Conservation (phyloP, 352 stramenopile species). For the Pythium folliculosum region DNA sequence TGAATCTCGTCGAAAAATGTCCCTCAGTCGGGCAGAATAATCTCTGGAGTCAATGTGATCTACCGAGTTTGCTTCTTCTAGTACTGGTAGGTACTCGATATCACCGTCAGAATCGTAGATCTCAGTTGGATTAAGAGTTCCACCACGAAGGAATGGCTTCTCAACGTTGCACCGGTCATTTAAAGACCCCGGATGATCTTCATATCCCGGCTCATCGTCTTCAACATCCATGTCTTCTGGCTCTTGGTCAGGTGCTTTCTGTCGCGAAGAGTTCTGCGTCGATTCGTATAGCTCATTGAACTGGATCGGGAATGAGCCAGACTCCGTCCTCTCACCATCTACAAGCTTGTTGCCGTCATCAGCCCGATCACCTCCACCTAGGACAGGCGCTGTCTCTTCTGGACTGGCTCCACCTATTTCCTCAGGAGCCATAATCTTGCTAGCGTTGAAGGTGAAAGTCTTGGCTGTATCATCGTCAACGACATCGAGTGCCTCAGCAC, state of each 20-base stretch:
- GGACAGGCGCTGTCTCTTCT: no score
- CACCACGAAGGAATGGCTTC: neutral
- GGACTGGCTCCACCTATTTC: no score
- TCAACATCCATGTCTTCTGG: constrained; percentile 16
- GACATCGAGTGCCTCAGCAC: constrained; percentile 3
- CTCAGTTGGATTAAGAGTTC: neutral
- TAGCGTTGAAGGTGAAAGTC: no score
- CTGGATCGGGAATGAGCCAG: neutral
- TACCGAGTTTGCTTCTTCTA: neutral
- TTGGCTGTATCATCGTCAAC: no score
- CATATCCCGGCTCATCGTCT: neutral
- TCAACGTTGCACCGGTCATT: no score
- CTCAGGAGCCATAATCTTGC: no score
- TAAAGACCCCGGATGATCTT: neutral
- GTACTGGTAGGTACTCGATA: neutral
- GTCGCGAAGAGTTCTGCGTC: neutral
- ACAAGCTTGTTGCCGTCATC: no score
- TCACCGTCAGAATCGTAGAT: neutral
- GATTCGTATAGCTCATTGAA: neutral
- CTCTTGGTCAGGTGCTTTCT: no score
- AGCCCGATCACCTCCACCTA: no score
- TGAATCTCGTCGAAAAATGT: neutral
- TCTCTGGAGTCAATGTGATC: neutral
- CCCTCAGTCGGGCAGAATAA: constrained; percentile 2
- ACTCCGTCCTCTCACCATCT: neutral